Conservation (phyloP, 2,329 filamentous ascomycete genomes). For the Apiospora arundinis region DNA sequence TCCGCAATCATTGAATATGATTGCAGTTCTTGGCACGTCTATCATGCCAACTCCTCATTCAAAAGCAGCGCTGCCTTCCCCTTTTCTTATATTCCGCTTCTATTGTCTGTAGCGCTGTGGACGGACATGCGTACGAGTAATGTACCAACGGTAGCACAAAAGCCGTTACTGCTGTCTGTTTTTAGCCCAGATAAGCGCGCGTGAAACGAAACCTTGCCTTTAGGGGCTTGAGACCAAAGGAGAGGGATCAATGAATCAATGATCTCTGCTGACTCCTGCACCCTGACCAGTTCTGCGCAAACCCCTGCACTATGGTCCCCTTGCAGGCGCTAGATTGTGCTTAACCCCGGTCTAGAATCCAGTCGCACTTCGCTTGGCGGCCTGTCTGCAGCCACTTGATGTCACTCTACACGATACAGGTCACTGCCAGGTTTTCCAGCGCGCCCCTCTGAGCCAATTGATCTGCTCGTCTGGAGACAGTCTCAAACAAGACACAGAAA, state of each 20-base stretch:
- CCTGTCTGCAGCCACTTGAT: constrained; percentile 10
- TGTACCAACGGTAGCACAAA: background rate
- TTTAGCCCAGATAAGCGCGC: background rate
- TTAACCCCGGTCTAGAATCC: constrained; percentile 1
- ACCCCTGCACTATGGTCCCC: constrained; percentile 1
- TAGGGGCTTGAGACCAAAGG: no score
- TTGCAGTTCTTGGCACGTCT: background rate
- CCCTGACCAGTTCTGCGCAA: background rate
- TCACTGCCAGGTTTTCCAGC: background rate
- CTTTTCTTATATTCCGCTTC: background rate
- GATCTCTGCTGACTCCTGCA: background rate
- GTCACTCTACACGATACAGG: constrained; percentile 1
- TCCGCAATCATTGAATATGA: background rate
- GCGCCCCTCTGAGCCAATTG: background rate
- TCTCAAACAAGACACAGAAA: constrained; percentile 7
- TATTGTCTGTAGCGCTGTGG: background rate
- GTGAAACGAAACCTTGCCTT: background rate
- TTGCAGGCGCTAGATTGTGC: constrained; percentile 6
- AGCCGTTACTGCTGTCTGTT: background rate
- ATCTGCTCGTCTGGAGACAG: background rate
- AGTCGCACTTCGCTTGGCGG: constrained; percentile 4
- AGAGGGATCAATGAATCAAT: background rate
- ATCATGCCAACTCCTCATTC: background rate
- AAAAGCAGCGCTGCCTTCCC: background rate
- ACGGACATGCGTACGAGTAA: background rate